A percentile compares a stretch with the other conserved stretches of the same genome.
These are phyloP conservation scores for Priceomyces carsonii DNA, from an alignment of 805 yeast genomes.

Conservation along the genomic window DNA sequence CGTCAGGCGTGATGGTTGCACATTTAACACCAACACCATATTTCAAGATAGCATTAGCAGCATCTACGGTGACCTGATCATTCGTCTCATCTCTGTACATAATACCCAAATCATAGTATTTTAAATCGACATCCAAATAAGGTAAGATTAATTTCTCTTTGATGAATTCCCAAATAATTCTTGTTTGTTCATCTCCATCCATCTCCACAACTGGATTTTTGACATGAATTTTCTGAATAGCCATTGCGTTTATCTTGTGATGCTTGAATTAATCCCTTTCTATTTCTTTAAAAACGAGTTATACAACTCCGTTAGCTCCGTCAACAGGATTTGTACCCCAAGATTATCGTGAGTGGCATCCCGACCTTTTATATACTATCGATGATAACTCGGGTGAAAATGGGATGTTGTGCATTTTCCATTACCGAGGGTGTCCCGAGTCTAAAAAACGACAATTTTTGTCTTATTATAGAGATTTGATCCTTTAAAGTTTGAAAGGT, in stretches of 20 bases:
- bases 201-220: conserved; percentile 90
- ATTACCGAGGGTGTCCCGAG: neutral
- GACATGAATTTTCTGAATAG: conserved; percentile 63
- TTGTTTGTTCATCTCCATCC: conserved; percentile 98
- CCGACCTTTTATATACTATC: conserved; percentile 3
- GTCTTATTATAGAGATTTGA: no score
- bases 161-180: conserved; percentile 92
- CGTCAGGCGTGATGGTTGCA: conserved; percentile 98
- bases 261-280: no score
- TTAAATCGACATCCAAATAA: conserved; percentile 80
- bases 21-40: conserved; percentile 95
- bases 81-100: conserved; percentile 84
- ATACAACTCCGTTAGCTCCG: no score
- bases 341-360: no score
- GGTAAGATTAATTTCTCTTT: conserved; percentile 85
- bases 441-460: no score
- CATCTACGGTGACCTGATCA: conserved; percentile 85
- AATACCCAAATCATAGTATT: conserved; percentile 89
- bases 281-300: no score
- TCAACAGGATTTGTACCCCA: no score
- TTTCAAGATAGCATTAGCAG: conserved; percentile 86
- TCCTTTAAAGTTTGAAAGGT: no score
- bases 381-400: conserved; percentile 2
- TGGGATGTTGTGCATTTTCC: neutral
- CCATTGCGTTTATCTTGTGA: conserved; percentile 8